Percentiles rank a stretch among this genome's conserved stretches.
phyloP scores from a whole-genome alignment of 768 basidiomycete species.

The Xerocomellus amylosporus region DNA sequence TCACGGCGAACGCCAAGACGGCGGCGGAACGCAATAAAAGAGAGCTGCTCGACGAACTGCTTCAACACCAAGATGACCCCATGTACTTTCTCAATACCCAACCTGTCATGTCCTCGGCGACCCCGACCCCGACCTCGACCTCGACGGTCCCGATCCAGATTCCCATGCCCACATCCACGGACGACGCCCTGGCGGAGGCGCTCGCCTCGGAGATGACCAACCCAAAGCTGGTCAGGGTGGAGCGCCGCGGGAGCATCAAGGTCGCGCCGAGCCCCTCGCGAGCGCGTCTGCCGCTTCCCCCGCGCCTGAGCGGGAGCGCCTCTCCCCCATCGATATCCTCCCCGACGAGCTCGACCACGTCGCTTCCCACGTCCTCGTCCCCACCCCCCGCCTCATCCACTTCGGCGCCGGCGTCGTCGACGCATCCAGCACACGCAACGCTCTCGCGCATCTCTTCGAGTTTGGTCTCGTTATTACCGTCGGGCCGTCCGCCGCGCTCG shows the following conservation, averaged over 20 bases:
- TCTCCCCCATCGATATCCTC: conserved; percentile 26
- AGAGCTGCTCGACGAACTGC: conserved; percentile 59
- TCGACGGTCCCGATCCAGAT: conserved; percentile 33
- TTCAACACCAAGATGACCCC: conserved; percentile 68
- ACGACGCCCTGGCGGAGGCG: conserved; percentile 38
- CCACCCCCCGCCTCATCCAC: neutral
- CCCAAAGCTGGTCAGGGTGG: conserved; percentile 4
- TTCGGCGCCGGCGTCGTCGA: neutral
- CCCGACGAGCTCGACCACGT: conserved; percentile 12
- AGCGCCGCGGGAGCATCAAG: conserved; percentile 10
- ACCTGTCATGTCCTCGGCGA: conserved; percentile 1
- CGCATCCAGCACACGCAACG: conserved; percentile 34
- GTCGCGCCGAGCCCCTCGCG: conserved; percentile 7
- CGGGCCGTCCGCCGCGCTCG: conserved; percentile 18
- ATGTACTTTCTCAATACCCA: conserved; percentile 50
- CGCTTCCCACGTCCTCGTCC: conserved; percentile 12
- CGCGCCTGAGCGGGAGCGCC: conserved; percentile 22
- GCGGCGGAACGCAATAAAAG: conserved; percentile 52
- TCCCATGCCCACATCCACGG: conserved; percentile 32
- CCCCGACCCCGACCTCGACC: no score
- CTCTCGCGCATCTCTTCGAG: conserved; percentile 47
- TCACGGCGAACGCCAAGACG: conserved; percentile 54
- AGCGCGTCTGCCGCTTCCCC: conserved; percentile 19
- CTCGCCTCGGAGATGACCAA: conserved; percentile 31
- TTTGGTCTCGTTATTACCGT: conserved; percentile 49